phyloP scores from a whole-genome alignment of 2,329 filamentous ascomycete species.

The Pseudogymnoascus sp. region DNA sequence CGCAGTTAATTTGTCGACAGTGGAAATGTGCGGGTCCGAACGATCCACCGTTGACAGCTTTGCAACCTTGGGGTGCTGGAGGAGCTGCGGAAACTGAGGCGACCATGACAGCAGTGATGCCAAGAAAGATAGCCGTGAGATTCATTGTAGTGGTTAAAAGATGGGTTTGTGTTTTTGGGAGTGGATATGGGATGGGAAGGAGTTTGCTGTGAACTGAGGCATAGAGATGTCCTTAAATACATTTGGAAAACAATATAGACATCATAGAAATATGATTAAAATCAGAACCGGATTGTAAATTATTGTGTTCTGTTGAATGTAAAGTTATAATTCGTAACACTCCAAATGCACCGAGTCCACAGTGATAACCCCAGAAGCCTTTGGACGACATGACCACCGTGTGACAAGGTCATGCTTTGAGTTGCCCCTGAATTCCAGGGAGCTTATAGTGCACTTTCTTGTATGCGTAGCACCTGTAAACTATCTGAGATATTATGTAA shows the following conservation, averaged over 20 bases:
- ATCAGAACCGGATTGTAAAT: not conserved
- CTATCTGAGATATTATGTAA: not conserved
- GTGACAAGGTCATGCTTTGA: not conserved
- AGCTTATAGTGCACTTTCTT: not conserved
- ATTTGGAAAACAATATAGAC: not conserved
- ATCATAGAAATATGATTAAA: not conserved
- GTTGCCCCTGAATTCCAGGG: not conserved
- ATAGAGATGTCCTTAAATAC: not conserved
- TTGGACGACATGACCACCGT: not conserved
- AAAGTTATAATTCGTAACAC: not conserved
- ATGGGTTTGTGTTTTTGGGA: not conserved
- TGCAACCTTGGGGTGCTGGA: not conserved
- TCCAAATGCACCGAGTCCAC: not conserved
- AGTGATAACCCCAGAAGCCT: not conserved
- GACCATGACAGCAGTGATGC: not conserved
- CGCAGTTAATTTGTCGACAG: not conserved
- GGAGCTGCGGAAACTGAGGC: not conserved
- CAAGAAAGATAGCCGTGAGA: not conserved
- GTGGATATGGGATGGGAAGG: not conserved
- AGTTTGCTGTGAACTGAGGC: not conserved
- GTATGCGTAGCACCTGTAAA: not conserved
- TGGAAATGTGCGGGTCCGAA: not conserved
- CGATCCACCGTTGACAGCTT: not conserved
- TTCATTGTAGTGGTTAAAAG: not conserved
- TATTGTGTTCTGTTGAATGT: not conserved